Evolutionary conservation across 257 asterid genomes (phyloP).

Genomic region (Solanum chilense): DNA sequence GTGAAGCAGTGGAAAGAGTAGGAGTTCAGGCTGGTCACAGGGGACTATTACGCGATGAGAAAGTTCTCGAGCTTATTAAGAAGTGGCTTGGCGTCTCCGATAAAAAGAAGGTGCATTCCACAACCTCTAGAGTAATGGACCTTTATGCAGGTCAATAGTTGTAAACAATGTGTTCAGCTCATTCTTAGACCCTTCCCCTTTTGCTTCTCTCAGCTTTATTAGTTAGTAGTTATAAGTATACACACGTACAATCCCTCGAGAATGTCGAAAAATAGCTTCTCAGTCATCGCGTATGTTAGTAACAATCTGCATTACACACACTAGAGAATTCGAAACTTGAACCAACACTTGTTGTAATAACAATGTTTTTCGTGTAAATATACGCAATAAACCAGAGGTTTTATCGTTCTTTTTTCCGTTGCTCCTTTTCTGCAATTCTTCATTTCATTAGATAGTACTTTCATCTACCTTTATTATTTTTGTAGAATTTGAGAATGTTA

Average conservation of each 20-base stretch:
- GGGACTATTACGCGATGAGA: slow-evolving; percentile 33
- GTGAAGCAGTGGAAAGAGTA: slow-evolving; percentile 67
- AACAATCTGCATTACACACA: background rate
- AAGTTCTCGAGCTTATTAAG: slow-evolving; percentile 43
- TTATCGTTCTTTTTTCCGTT: background rate
- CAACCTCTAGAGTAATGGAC: slow-evolving; percentile 47
- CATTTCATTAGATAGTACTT: background rate
- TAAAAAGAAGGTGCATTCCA: slow-evolving; percentile 19
- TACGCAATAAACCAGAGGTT: background rate
- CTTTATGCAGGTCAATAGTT: background rate
- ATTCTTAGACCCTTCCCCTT: background rate
- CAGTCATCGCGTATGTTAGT: background rate
- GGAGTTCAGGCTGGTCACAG: slow-evolving; percentile 61
- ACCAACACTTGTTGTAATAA: background rate
- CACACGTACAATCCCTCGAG: background rate
- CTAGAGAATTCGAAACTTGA: background rate
- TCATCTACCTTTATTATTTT: background rate
- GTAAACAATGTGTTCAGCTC: background rate
- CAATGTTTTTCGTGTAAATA: background rate
- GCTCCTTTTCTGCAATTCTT: background rate
- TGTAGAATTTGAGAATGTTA: background rate
- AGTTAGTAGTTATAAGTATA: background rate
- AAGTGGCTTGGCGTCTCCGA: slow-evolving; percentile 54
- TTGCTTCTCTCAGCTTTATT: background rate
- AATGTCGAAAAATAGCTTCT: background rate